Base-by-base conservation (phyloP, 2,329 filamentous ascomycete species). In the Leptographium radiaticola region DNA sequence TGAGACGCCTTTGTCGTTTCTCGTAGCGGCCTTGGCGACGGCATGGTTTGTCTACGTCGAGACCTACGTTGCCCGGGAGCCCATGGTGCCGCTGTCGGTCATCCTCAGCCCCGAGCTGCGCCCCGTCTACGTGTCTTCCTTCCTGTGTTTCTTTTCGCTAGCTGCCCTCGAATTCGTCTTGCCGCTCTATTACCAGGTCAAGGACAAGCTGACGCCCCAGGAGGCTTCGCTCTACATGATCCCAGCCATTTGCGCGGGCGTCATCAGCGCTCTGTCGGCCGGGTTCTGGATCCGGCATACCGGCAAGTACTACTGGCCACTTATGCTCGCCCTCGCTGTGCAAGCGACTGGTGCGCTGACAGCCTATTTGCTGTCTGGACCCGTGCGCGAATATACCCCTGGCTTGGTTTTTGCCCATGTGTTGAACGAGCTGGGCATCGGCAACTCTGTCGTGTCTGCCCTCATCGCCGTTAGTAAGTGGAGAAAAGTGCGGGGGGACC, bases 141-240 rank as follows among this genome's bases (percentile, higher is more conserved):
- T 51, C n/a, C 13, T 51, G 6, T 33, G 25, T 16, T 51, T 51
- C 40, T 43, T 43, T 31, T 25, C 39, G 15, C 39, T 43, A 5
- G 40, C 49, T 8, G 49, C 39, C 12, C 39, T 43, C 25, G 49
- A 43, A 25, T 51, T 43, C 40, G 8, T 43, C 31, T 39, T 51
- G 39, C 39, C 49, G 30, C 39, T 44, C 16, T 51, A 43, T 30
- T 51, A 51, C 40, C 49, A 51, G 25, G 49, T 51, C 39, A 44
- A 18, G n/a, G 30, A 44, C 7, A 4, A 20, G 13, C 40, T 44
- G 10, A 34, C 49, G 25, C 39, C 49, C 6, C 49, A 20, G 15
- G 31, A 43, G 16, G 49, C 49, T 1, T 51, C 49, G 7, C 39
- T 51, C 15, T 44, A 34, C 39, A 36, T 51, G 39, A 13, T 51